phyloP scores from a whole-genome alignment of 73 alveolate genomes.

The Stentor coeruleus region DNA sequence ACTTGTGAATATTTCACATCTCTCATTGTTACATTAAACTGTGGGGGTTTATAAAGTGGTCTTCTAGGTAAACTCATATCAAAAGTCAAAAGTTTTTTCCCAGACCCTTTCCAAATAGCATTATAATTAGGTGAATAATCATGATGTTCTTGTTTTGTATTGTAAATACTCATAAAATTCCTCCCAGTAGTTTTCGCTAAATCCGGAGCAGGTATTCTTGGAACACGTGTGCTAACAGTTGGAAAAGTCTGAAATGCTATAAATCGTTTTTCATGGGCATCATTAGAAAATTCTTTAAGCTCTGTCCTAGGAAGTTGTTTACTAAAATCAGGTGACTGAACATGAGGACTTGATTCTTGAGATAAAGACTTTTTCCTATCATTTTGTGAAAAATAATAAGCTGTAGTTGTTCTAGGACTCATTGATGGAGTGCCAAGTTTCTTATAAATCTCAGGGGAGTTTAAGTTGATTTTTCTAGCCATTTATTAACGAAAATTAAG shows the following conservation, averaged over 20 bases:
- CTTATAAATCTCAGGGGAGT: no score
- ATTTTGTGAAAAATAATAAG: no score
- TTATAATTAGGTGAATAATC: neutral
- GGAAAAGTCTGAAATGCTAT: neutral
- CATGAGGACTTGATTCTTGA: no score
- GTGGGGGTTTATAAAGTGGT: no score
- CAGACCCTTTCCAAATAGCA: neutral
- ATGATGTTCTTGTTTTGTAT: neutral
- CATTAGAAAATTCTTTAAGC: neutral
- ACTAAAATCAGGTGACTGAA: neutral
- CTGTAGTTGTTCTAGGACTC: no score
- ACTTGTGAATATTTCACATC: neutral
- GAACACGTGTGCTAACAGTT: neutral
- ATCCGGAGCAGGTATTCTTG: neutral
- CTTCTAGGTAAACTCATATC: neutral
- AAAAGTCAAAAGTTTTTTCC: neutral
- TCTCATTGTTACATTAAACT: no score
- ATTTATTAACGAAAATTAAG: no score
- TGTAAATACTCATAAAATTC: neutral
- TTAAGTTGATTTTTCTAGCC: no score
- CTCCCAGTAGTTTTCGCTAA: neutral
- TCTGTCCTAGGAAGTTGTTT: slow-evolving; percentile 3
- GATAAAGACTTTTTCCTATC: no score
- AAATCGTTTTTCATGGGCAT: neutral
- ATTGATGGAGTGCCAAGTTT: no score